These are phyloP conservation scores for Diospyros kaki DNA, from an alignment of 148 eudicot species.

Conservation along the genomic window DNA sequence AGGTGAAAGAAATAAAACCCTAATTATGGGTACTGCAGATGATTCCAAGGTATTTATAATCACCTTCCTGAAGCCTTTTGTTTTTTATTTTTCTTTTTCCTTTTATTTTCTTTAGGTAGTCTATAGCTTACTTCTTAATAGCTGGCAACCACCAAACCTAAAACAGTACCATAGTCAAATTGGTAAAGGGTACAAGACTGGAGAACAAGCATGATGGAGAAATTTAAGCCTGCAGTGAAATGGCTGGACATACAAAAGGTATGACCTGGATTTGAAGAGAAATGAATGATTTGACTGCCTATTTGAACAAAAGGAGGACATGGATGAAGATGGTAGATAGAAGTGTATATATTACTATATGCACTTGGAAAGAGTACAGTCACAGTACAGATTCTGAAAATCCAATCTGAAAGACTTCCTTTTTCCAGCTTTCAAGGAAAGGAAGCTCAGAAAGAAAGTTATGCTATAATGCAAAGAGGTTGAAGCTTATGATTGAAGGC, in stretches of 20 bases:
- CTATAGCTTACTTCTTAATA: not conserved
- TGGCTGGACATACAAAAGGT: not conserved
- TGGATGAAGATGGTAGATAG: not conserved
- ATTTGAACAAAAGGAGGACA: not conserved
- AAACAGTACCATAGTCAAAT: not conserved
- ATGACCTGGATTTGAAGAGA: not conserved
- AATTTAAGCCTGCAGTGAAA: not conserved
- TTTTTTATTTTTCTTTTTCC: not conserved
- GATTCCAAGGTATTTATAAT: not conserved
- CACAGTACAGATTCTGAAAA: no score
- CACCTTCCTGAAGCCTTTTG: not conserved
- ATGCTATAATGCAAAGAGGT: no score
- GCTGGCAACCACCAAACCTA: not conserved
- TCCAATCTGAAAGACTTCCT: no score
- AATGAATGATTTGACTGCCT: not conserved
- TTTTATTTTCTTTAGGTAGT: not conserved
- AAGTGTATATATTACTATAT: not conserved
- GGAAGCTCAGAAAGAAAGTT: no score
- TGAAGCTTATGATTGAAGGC: no score
- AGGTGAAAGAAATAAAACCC: no score
- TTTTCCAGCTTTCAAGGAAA: no score
- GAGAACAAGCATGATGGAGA: constrained; percentile 6
- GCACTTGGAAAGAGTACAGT: no score
- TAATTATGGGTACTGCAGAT: not conserved
- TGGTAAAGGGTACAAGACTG: not conserved